Conservation (phyloP, 2,329 filamentous ascomycete species). For the Clarireedia homoeocarpa region DNA sequence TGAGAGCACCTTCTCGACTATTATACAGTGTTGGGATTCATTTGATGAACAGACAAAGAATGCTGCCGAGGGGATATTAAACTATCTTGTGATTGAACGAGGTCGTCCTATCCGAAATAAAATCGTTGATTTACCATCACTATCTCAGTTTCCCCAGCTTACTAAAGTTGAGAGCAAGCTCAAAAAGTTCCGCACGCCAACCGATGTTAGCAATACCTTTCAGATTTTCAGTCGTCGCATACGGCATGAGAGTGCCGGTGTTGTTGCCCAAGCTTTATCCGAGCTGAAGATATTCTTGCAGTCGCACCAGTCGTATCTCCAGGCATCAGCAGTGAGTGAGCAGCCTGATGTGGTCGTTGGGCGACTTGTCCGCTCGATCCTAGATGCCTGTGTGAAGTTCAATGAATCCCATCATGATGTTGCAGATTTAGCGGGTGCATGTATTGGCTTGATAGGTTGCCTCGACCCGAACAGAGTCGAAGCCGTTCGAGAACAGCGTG, state of each 20-base stretch:
- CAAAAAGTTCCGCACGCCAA: constrained; percentile 52
- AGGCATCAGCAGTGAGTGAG: constrained; percentile 72
- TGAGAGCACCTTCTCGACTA: constrained; percentile 83
- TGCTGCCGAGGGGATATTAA: constrained; percentile 55
- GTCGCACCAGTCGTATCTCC: constrained; percentile 67
- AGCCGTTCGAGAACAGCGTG: constrained; percentile 64
- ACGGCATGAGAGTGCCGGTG: constrained; percentile 74
- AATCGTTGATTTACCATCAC: constrained; percentile 69
- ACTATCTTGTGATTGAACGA: constrained; percentile 30
- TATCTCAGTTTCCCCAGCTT: constrained; percentile 63
- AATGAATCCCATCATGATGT: constrained; percentile 61
- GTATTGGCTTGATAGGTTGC: constrained; percentile 82
- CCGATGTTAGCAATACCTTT: constrained; percentile 60
- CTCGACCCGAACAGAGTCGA: constrained; percentile 88
- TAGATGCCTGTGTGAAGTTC: constrained; percentile 81
- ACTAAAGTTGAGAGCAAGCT: constrained; percentile 60
- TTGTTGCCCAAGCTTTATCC: constrained; percentile 71
- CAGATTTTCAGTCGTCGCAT: constrained; percentile 67
- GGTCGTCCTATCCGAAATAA: constrained; percentile 51
- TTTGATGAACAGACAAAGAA: constrained; percentile 56
- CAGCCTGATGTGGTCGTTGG: constrained; percentile 71
- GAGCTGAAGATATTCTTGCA: constrained; percentile 72
- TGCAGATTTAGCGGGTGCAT: constrained; percentile 66
- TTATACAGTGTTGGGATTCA: constrained; percentile 69
- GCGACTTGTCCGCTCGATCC: constrained; percentile 63